Percentiles rank a stretch among this genome's conserved stretches.
Evolutionary conservation across 2,329 filamentous ascomycete species (phyloP).

Genomic region (Fonsecaea erecta): DNA sequence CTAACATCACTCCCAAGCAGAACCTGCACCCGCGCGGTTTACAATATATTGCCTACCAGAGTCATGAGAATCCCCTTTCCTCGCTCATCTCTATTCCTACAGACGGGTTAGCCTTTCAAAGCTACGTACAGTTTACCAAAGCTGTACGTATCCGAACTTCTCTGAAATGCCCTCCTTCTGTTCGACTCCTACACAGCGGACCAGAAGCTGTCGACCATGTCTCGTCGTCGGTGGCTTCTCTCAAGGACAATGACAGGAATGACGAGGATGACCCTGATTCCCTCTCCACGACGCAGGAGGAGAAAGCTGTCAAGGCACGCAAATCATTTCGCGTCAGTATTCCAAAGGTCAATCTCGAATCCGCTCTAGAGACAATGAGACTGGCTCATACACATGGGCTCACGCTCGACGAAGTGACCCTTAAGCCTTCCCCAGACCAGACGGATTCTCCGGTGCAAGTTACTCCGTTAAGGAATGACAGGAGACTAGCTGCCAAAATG

Average conservation of each 20-base stretch:
- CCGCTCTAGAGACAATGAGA: constrained; percentile 19
- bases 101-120: background rate
- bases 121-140: background rate
- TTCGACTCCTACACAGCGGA: background rate
- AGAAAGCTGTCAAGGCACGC: constrained; percentile 4
- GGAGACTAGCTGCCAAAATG: constrained; percentile 18
- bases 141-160: background rate
- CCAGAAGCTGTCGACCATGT: background rate
- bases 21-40: constrained; percentile 11
- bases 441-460: background rate
- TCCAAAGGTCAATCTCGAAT: constrained; percentile 14
- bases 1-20: constrained; percentile 9
- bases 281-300: background rate
- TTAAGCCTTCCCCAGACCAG: background rate
- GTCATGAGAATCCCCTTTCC: background rate
- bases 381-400: constrained; percentile 22
- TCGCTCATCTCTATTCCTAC: background rate
- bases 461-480: background rate
- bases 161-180: background rate
- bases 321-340: constrained; percentile 15
- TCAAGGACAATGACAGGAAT: background rate
- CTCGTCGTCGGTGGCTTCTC: background rate
- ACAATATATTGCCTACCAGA: background rate
- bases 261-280: background rate
- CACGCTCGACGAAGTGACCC: constrained; percentile 12